Percentiles rank a stretch among this genome's conserved stretches.
These are phyloP conservation scores for Neurospora sp. DNA, from an alignment of 495 filamentous ascomycete species.

Conservation along the genomic window DNA sequence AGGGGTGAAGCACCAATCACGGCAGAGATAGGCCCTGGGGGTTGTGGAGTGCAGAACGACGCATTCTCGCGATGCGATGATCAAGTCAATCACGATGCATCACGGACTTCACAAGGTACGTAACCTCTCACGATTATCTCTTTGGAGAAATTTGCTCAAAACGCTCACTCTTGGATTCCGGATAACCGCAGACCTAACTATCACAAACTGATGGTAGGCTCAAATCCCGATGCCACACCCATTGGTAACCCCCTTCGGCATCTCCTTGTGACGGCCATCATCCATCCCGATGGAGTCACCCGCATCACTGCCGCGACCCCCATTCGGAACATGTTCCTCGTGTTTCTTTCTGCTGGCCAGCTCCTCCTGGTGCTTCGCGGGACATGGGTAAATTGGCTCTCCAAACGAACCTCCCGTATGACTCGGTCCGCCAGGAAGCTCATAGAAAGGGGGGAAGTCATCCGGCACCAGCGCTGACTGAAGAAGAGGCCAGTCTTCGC, in stretches of 20 bases:
- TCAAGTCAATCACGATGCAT: neutral
- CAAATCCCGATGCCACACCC: neutral
- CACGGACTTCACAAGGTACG: neutral
- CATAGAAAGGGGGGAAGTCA: slow-evolving; percentile 6
- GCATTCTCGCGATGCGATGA: neutral
- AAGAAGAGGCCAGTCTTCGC: neutral
- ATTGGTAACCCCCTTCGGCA: neutral
- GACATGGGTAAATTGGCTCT: neutral
- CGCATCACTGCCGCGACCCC: neutral
- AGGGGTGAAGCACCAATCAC: neutral
- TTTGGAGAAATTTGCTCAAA: neutral
- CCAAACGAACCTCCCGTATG: neutral
- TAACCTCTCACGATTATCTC: neutral
- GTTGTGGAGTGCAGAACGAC: neutral
- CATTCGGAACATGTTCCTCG: neutral
- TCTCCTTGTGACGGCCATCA: neutral
- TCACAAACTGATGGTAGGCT: neutral
- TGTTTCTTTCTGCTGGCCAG: neutral
- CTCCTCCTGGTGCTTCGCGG: neutral
- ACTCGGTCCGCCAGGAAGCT: slow-evolving; percentile 2
- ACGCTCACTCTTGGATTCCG: neutral
- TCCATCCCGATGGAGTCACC: neutral
- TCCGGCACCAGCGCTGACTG: neutral
- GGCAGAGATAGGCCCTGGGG: neutral
- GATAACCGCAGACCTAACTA: neutral